Evolutionary conservation across 441 rosid genomes (phyloP).

Genomic region (Euphorbia corollata): DNA sequence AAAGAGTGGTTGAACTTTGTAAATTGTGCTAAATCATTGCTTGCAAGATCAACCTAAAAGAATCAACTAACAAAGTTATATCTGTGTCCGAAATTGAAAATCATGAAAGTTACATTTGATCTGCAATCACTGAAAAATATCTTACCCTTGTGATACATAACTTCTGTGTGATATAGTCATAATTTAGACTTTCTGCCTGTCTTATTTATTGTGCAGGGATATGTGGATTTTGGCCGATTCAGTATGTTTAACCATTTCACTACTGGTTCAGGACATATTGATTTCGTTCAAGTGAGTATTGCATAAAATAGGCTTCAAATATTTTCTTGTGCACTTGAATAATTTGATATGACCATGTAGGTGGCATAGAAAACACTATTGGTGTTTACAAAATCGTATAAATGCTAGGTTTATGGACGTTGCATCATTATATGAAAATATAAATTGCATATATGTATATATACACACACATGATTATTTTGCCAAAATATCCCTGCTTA

Average conservation of each 20-base stretch:
- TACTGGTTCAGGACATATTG: constrained; percentile 48
- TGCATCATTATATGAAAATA: not conserved
- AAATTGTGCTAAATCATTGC: too few relatives aligned
- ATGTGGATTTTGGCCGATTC: constrained; percentile 71
- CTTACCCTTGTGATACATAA: too few relatives aligned
- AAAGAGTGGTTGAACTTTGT: too few relatives aligned
- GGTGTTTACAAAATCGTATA: not conserved
- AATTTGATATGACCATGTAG: not conserved
- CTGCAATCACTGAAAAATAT: too few relatives aligned
- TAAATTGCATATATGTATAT: too few relatives aligned
- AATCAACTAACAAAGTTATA: too few relatives aligned
- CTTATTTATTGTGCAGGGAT: constrained; percentile 56
- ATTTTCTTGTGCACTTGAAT: not conserved
- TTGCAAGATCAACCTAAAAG: too few relatives aligned
- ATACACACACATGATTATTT: too few relatives aligned
- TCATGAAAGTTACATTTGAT: too few relatives aligned
- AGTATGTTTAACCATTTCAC: constrained; percentile 54
- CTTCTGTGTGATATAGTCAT: not conserved
- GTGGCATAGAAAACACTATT: not conserved
- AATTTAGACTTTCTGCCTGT: constrained; percentile 5
- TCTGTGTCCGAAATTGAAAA: too few relatives aligned
- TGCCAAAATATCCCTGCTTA: too few relatives aligned
- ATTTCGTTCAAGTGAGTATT: constrained; percentile 65
- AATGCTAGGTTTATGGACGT: not conserved
- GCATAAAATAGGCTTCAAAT: constrained; percentile 16